phyloP scores from a whole-genome alignment of 2,329 filamentous ascomycete genomes.

The Catunica adiposa region DNA sequence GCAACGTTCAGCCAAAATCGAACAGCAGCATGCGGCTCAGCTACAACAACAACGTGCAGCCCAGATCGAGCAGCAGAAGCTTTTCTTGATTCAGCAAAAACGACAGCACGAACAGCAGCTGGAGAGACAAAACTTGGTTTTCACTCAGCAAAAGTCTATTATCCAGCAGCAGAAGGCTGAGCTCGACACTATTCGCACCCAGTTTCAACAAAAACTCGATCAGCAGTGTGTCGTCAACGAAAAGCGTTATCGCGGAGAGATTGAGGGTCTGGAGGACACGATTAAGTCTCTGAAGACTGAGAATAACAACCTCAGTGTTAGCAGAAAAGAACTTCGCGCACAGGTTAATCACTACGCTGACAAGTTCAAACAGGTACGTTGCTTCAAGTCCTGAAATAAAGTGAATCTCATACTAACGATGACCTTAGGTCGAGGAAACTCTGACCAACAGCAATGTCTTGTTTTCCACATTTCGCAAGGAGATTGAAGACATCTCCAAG shows the following conservation, averaged over 20 bases:
- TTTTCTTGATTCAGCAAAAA: neutral
- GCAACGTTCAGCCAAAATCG: too few species aligned
- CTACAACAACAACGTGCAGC: neutral
- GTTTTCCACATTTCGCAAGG: constrained; percentile 90
- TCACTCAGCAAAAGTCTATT: neutral
- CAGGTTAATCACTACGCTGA: constrained; percentile 98
- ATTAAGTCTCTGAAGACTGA: constrained; percentile 77
- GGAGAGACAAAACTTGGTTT: neutral
- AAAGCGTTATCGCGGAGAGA: constrained; percentile 25
- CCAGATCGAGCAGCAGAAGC: neutral
- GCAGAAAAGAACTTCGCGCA: constrained; percentile 79
- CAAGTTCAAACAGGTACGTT: constrained; percentile 93
- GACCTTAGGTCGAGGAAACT: constrained; percentile 80
- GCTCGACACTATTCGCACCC: neutral
- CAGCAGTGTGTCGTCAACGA: neutral
- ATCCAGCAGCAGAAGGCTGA: neutral
- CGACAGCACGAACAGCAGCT: neutral
- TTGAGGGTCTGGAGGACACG: constrained; percentile 61
- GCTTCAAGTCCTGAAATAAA: constrained; percentile 7
- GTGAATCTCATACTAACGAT: constrained; percentile 9
- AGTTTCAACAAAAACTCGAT: neutral
- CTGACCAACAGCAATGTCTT: constrained; percentile 96
- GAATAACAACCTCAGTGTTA: constrained; percentile 90
- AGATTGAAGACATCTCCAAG: constrained; percentile 99
- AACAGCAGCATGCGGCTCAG: too few species aligned